Percentiles rank a stretch among this genome's conserved stretches.
Evolutionary conservation across 257 asterid species (phyloP).

Genomic region (Nicotiana noctiflora): DNA sequence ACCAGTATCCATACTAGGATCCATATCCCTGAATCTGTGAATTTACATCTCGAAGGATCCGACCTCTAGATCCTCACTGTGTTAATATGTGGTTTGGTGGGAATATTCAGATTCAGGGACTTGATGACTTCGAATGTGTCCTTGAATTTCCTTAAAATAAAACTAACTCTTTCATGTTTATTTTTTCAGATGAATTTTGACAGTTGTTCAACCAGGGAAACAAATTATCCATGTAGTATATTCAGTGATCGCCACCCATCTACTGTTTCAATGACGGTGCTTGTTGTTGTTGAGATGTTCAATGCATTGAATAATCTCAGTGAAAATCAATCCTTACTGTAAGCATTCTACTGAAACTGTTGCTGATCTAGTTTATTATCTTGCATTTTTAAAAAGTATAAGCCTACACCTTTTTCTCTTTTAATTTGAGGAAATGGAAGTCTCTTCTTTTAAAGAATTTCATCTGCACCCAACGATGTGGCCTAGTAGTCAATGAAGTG

Average conservation of each 20-base stretch:
- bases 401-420: neutral
- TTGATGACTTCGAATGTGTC: neutral
- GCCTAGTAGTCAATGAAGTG: too few relatives aligned
- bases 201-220: constrained; percentile 85
- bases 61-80: too few relatives aligned
- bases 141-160: constrained; percentile 1
- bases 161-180: constrained; percentile 16
- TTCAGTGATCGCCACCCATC: constrained; percentile 91
- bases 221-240: constrained; percentile 66
- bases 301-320: constrained; percentile 96
- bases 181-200: constrained; percentile 79
- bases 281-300: constrained; percentile 98
- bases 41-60: too few relatives aligned
- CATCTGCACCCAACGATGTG: neutral
- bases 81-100: neutral
- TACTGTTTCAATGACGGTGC: constrained; percentile 96
- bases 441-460: neutral
- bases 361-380: neutral
- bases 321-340: constrained; percentile 96
- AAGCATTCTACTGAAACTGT: constrained; percentile 28
- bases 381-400: neutral
- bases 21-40: too few relatives aligned
- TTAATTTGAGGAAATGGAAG: constrained; percentile 3
- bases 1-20: too few relatives aligned
- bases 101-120: constrained; percentile 1